Evolutionary conservation across 768 basidiomycete species (phyloP).

Genomic region (Termitomyces sp.): DNA sequence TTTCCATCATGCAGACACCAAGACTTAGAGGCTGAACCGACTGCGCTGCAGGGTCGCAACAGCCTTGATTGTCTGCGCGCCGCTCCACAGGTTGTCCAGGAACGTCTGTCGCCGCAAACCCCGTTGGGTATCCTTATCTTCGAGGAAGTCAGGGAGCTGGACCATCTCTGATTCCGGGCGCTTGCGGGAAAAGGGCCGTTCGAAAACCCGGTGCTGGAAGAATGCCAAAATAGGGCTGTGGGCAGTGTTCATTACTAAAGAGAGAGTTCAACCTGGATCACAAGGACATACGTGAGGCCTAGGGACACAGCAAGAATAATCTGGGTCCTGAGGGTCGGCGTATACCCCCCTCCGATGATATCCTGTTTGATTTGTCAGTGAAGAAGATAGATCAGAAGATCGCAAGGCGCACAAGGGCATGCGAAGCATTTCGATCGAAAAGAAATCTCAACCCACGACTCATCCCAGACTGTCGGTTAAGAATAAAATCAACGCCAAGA

Average conservation of each 20-base stretch:
- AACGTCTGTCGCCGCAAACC: slow-evolving; percentile 17
- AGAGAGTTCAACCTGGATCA: background rate
- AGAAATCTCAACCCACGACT: slow-evolving; percentile 58
- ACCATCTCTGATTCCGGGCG: slow-evolving; percentile 6
- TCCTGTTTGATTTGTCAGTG: slow-evolving; percentile 28
- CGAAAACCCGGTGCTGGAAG: slow-evolving; percentile 48
- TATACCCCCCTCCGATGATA: slow-evolving; percentile 40
- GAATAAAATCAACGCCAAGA: slow-evolving; percentile 49
- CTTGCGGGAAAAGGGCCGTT: slow-evolving; percentile 38
- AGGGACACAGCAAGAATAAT: slow-evolving; percentile 50
- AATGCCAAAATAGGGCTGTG: slow-evolving; percentile 46
- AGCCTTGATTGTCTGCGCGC: slow-evolving; percentile 12
- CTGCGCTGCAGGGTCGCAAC: slow-evolving; percentile 11
- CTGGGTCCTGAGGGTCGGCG: slow-evolving; percentile 42
- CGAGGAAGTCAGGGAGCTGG: slow-evolving; percentile 4
- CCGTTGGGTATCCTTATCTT: background rate
- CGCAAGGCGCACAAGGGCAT: slow-evolving; percentile 38
- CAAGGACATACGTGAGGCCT: slow-evolving; percentile 44
- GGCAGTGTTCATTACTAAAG: background rate
- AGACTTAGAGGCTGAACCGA: slow-evolving; percentile 22
- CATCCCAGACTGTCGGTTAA: slow-evolving; percentile 56
- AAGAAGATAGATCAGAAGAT: background rate
- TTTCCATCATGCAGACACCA: background rate
- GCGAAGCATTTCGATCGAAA: slow-evolving; percentile 56
- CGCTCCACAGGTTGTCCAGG: slow-evolving; percentile 20